Evolutionary conservation across 768 basidiomycete species (phyloP).

Genomic region (Sporobolomyces pararoseus): DNA sequence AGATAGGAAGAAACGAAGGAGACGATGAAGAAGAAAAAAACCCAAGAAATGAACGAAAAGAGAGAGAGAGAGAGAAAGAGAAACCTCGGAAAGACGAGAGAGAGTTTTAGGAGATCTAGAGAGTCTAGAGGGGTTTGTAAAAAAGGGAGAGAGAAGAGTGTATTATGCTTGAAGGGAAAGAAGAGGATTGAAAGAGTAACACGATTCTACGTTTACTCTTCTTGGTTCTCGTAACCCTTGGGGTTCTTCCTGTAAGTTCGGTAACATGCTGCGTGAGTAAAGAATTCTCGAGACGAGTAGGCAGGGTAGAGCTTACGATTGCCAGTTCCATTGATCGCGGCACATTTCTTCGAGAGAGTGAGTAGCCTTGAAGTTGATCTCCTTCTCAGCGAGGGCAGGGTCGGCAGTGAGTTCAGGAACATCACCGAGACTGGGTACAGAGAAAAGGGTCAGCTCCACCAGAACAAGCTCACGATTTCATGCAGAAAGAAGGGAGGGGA

Average conservation of each 20-base stretch:
- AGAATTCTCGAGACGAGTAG: not conserved
- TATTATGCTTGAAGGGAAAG: not conserved
- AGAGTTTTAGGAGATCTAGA: too few species aligned
- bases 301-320: slow-evolving; percentile 53
- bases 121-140: not conserved
- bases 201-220: slow-evolving; percentile 20
- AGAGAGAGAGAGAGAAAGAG: too few species aligned
- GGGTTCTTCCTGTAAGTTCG: slow-evolving; percentile 30
- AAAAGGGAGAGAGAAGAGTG: not conserved
- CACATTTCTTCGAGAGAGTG: slow-evolving; percentile 87
- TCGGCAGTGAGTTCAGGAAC: slow-evolving; percentile 96
- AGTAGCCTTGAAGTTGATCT: slow-evolving; percentile 84
- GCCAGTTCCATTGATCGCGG: slow-evolving; percentile 97
- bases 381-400: slow-evolving; percentile 80
- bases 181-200: too few species aligned
- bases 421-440: slow-evolving; percentile 69
- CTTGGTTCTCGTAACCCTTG: slow-evolving; percentile 34
- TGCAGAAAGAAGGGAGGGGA: too few species aligned
- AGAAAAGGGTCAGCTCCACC: not conserved
- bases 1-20: too few species aligned
- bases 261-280: not conserved
- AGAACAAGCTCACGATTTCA: too few species aligned
- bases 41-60: too few species aligned
- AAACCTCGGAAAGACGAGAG: too few species aligned
- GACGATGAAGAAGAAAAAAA: too few species aligned